Evolutionary conservation across 331 rosid species (phyloP).

Genomic region (Dryas integrifolia): DNA sequence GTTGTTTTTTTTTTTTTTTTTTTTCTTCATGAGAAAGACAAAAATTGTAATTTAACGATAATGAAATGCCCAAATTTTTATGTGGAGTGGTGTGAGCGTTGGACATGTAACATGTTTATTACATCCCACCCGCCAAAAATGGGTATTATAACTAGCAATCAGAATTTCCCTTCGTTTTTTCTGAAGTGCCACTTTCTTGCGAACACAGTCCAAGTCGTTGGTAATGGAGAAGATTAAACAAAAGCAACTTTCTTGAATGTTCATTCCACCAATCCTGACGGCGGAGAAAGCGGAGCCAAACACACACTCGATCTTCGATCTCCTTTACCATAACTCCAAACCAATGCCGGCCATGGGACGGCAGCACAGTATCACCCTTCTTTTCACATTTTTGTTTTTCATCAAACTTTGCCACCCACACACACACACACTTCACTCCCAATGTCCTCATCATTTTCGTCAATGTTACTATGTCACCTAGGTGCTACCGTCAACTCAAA

Average conservation of each 20-base stretch:
- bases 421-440: no score
- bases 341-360: slow-evolving; percentile 36
- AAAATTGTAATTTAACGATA: no score
- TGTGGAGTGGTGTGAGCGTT: no score
- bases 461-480: slow-evolving; percentile 24
- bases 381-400: not conserved
- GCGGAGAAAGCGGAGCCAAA: slow-evolving; percentile 31
- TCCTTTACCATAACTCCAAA: slow-evolving; percentile 25
- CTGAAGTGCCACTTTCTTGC: not conserved
- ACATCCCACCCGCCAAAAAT: no score
- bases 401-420: not conserved
- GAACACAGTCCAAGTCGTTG: slow-evolving; percentile 19
- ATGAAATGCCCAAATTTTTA: no score
- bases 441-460: not conserved
- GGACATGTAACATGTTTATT: no score
- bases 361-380: not conserved
- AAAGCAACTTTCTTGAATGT: not conserved
- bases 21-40: no score
- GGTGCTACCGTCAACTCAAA: slow-evolving; percentile 27
- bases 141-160: no score
- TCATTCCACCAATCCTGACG: slow-evolving; percentile 15
- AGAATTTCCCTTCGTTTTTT: no score
- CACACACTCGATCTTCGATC: not conserved
- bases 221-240: no score
- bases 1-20: no score